Percentiles rank a stretch among this genome's conserved stretches.
Evolutionary conservation across 257 asterid species (phyloP).

Genomic region (Cordia subcordata): DNA sequence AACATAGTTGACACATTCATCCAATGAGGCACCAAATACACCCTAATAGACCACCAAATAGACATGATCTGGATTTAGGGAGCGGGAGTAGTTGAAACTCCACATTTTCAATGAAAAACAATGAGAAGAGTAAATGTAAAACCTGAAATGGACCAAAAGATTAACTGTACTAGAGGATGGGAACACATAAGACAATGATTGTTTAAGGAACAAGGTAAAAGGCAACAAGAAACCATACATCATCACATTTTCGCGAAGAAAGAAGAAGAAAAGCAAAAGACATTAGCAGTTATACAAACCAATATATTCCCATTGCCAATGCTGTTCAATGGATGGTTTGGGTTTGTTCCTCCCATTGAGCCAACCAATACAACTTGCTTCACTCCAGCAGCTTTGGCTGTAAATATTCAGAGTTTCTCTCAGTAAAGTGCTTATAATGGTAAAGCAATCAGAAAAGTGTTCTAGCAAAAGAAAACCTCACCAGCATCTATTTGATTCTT

Average conservation of each 20-base stretch:
- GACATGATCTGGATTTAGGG: too few relatives aligned
- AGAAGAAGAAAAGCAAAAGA: not conserved
- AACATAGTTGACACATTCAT: too few relatives aligned
- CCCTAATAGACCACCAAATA: too few relatives aligned
- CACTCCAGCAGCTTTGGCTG: constrained; percentile 97
- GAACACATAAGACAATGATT: too few relatives aligned
- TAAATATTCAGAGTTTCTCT: constrained; percentile 3
- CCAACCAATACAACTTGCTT: constrained; percentile 92
- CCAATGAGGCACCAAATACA: too few relatives aligned
- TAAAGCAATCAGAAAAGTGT: not conserved
- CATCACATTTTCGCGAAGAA: too few relatives aligned
- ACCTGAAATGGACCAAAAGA: too few relatives aligned
- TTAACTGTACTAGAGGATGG: too few relatives aligned
- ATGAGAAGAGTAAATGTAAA: not conserved
- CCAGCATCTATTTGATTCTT: constrained; percentile 95
- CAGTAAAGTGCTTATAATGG: not conserved
- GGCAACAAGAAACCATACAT: not conserved
- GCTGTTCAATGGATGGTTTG: constrained; percentile 72
- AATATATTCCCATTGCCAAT: constrained; percentile 87
- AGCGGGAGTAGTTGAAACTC: too few relatives aligned
- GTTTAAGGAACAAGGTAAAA: too few relatives aligned
- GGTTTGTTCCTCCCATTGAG: constrained; percentile 94
- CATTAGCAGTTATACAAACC: constrained; percentile 35
- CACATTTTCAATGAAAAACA: not conserved
- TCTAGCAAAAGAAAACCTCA: constrained; percentile 18